Evolutionary conservation across 1,284 basidiomycete genomes (phyloP).

Genomic region (Entoloma clypeatum): DNA sequence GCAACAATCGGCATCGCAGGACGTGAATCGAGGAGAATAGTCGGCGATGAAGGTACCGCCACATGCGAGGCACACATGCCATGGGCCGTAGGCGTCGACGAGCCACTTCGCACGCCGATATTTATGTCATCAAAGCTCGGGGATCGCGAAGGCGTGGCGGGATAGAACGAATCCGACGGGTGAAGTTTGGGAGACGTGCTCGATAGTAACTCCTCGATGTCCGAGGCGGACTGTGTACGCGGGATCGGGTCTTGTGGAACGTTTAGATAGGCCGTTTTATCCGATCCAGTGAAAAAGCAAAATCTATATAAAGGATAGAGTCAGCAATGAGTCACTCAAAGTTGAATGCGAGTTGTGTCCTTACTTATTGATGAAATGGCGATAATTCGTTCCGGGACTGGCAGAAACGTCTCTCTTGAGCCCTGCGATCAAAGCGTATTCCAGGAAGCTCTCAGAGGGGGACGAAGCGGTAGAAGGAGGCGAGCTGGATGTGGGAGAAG

Average conservation of each 20-base stretch:
- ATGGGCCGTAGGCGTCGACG: slow-evolving; percentile 19
- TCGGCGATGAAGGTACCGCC: slow-evolving; percentile 13
- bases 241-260: slow-evolving; percentile 25
- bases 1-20: slow-evolving; percentile 2
- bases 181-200: slow-evolving; percentile 25
- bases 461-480: slow-evolving; percentile 36
- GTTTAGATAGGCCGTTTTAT: slow-evolving; percentile 9
- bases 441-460: slow-evolving; percentile 22
- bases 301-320: slow-evolving; percentile 42
- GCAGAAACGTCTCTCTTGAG: slow-evolving; percentile 18
- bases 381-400: slow-evolving; percentile 44
- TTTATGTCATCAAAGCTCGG: slow-evolving; percentile 27
- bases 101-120: slow-evolving; percentile 21
- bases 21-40: slow-evolving; percentile 1
- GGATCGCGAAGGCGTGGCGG: slow-evolving; percentile 22
- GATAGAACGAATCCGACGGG: slow-evolving; percentile 12
- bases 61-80: no score
- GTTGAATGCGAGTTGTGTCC: slow-evolving; percentile 24
- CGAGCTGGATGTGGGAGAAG: slow-evolving; percentile 39
- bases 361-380: slow-evolving; percentile 60
- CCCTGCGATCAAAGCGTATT: slow-evolving; percentile 14
- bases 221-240: slow-evolving; percentile 54
- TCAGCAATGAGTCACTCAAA: neutral
- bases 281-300: slow-evolving; percentile 70
- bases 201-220: slow-evolving; percentile 45